A percentile compares a stretch with the other conserved stretches of the same genome.
phyloP scores from a whole-genome alignment of 805 yeast species.

The Hanseniaspora occidentalis region DNA sequence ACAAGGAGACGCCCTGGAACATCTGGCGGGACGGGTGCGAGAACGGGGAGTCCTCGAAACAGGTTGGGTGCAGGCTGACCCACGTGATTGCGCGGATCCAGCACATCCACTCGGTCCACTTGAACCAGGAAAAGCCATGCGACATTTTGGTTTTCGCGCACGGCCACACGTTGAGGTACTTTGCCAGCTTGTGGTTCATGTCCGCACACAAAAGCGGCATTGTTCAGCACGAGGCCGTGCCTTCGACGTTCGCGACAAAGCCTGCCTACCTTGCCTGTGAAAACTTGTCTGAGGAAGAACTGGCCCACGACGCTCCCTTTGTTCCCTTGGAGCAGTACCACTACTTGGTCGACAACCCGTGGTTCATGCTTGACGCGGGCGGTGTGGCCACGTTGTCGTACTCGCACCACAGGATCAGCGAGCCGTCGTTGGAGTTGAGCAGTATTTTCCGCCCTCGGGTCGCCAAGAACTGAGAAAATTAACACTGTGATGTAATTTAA shows the following conservation, averaged over 20 bases:
- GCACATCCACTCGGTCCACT: constrained; percentile 41
- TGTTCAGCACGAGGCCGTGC: constrained; percentile 1
- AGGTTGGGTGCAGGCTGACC: constrained; percentile 66
- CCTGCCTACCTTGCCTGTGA: constrained; percentile 14
- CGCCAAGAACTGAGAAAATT: constrained; percentile 43
- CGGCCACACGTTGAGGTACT: constrained; percentile 84
- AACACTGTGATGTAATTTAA: constrained; percentile 4
- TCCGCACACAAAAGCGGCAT: constrained; percentile 2
- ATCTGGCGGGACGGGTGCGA: constrained; percentile 94
- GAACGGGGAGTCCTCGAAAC: constrained; percentile 60
- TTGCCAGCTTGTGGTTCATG: constrained; percentile 78
- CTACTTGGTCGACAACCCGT: constrained; percentile 46
- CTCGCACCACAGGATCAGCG: constrained; percentile 71
- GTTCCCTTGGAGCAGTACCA: constrained; percentile 23
- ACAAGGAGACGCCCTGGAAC: constrained; percentile 43
- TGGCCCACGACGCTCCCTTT: constrained; percentile 21
- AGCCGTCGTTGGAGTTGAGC: constrained; percentile 77
- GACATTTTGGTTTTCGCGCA: constrained; percentile 83
- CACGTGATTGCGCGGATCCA: constrained; percentile 53
- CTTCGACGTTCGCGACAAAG: neutral
- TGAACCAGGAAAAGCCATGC: constrained; percentile 39
- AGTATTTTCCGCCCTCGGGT: constrained; percentile 73
- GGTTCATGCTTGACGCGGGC: constrained; percentile 83
- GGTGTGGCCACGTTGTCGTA: constrained; percentile 88
- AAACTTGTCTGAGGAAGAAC: constrained; percentile 15